phyloP scores from a whole-genome alignment of 805 yeast species.

The Pichia scutulata region DNA sequence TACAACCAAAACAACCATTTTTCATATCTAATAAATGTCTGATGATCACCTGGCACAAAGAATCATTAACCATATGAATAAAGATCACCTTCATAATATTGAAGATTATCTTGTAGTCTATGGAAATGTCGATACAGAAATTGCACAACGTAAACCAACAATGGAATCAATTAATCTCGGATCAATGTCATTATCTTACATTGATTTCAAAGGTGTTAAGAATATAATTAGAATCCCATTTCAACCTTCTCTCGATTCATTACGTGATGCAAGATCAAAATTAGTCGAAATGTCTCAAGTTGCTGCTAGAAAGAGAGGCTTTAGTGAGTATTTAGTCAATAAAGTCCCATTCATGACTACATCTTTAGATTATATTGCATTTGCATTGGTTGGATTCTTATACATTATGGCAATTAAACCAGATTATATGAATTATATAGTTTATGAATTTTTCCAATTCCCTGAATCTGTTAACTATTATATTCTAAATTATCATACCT shows the following conservation, averaged over 20 bases:
- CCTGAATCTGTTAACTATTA: constrained; percentile 5
- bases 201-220: constrained; percentile 29
- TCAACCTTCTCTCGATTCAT: constrained; percentile 40
- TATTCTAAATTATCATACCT: constrained; percentile 8
- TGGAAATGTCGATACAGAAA: constrained; percentile 23
- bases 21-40: not conserved
- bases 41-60: constrained; percentile 22
- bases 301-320: constrained; percentile 57
- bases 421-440: not conserved
- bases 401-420: constrained; percentile 12
- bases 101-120: constrained; percentile 66
- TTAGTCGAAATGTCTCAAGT: constrained; percentile 68
- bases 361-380: constrained; percentile 35
- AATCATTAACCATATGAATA: constrained; percentile 74
- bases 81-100: constrained; percentile 62
- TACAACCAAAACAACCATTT: not conserved
- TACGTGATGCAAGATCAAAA: constrained; percentile 41
- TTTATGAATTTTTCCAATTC: constrained; percentile 5
- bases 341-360: constrained; percentile 22
- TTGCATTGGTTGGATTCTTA: constrained; percentile 1
- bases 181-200: constrained; percentile 35
- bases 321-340: constrained; percentile 35
- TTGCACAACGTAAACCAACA: constrained; percentile 29
- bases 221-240: constrained; percentile 32
- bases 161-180: constrained; percentile 40